These are phyloP conservation scores for Blastobotrys apis DNA, from an alignment of 1,139 yeast genomes.

Conservation along the genomic window DNA sequence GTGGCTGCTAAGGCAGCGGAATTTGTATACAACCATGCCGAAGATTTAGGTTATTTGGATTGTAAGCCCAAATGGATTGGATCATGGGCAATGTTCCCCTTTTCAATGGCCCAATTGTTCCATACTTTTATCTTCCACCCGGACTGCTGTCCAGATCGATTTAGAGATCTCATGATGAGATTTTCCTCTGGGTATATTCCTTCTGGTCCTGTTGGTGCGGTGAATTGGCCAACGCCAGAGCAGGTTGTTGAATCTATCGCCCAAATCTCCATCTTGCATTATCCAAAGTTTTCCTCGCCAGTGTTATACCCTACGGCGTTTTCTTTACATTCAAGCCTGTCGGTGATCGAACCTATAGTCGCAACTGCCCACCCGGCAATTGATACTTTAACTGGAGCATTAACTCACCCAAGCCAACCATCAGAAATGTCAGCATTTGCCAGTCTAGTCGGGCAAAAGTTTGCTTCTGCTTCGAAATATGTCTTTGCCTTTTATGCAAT, in stretches of 20 bases:
- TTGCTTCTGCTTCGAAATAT: slow-evolving; percentile 29
- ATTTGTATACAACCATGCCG: slow-evolving; percentile 35
- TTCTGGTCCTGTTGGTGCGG: slow-evolving; percentile 27
- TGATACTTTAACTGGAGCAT: slow-evolving; percentile 36
- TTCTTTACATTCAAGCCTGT: slow-evolving; percentile 26
- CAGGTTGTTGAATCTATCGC: slow-evolving; percentile 34
- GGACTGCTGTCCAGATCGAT: slow-evolving; percentile 34
- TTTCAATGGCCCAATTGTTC: slow-evolving; percentile 40
- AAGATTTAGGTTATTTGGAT: slow-evolving; percentile 34
- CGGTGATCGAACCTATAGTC: slow-evolving; percentile 32
- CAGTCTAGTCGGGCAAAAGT: slow-evolving; percentile 29
- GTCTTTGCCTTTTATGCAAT: slow-evolving; percentile 33
- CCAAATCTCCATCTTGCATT: slow-evolving; percentile 30
- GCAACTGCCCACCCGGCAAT: slow-evolving; percentile 39
- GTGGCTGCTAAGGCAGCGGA: slow-evolving; percentile 36
- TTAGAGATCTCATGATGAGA: slow-evolving; percentile 30
- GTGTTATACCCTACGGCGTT: slow-evolving; percentile 30
- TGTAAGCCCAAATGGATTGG: slow-evolving; percentile 38
- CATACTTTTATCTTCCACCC: slow-evolving; percentile 36
- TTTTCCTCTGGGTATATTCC: slow-evolving; percentile 35
- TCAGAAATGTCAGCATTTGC: slow-evolving; percentile 30
- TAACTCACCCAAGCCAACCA: slow-evolving; percentile 36
- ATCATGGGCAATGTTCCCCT: slow-evolving; percentile 41
- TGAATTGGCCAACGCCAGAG: slow-evolving; percentile 35
- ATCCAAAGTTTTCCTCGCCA: slow-evolving; percentile 38